A percentile compares a stretch with the other conserved stretches of the same genome.
Conservation (phyloP, 2,329 filamentous ascomycete species). For the Calonectria ilicicola region DNA sequence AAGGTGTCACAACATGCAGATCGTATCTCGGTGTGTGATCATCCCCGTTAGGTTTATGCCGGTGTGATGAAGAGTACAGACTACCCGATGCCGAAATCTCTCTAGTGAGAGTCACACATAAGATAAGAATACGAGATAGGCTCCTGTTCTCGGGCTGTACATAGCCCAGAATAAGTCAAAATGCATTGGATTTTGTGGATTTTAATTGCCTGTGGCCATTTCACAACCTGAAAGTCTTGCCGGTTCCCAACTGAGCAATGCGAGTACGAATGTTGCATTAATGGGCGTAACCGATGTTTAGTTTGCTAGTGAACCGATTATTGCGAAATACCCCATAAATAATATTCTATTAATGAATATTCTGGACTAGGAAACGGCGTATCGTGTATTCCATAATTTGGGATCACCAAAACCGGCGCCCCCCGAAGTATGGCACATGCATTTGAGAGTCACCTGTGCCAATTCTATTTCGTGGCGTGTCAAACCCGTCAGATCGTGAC, state of each 20-base stretch:
- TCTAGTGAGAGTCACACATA: not conserved
- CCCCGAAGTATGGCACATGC: not conserved
- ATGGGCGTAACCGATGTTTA: not conserved
- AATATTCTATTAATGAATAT: not conserved
- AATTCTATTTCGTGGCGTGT: too few species aligned
- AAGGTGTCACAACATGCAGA: not conserved
- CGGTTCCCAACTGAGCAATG: too few species aligned
- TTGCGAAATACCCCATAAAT: not conserved
- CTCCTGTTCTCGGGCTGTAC: not conserved
- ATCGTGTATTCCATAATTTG: too few species aligned
- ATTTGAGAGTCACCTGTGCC: too few species aligned
- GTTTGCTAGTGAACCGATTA: too few species aligned
- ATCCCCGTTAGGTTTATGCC: not conserved
- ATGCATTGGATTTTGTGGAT: not conserved
- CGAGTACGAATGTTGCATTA: too few species aligned
- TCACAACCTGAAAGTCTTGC: too few species aligned
- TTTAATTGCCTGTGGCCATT: too few species aligned
- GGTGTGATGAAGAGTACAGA: not conserved
- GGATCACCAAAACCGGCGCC: too few species aligned
- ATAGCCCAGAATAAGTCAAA: too few species aligned
- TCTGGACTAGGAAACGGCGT: too few species aligned
- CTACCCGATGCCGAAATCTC: not conserved
- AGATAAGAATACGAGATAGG: not conserved
- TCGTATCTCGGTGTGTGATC: not conserved
- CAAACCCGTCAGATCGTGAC: slow-evolving; percentile 18